These are phyloP conservation scores for Yamadazyma scolyti DNA, from an alignment of 805 yeast species.

Conservation along the genomic window DNA sequence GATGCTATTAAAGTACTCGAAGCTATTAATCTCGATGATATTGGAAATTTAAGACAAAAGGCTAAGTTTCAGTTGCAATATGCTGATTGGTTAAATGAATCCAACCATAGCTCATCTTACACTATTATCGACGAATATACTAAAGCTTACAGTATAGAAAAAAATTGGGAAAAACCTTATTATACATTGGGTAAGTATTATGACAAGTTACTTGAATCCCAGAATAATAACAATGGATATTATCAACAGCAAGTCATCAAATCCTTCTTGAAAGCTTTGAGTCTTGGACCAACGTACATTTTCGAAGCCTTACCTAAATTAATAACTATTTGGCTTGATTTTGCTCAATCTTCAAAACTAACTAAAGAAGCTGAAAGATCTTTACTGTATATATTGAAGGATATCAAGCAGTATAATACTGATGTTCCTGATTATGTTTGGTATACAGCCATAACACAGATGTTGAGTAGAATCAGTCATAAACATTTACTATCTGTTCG, in stretches of 20 bases:
- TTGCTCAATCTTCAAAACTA: slow-evolving; percentile 34
- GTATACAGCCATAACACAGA: slow-evolving; percentile 83
- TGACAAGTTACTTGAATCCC: slow-evolving; percentile 72
- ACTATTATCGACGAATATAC: slow-evolving; percentile 69
- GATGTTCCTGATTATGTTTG: slow-evolving; percentile 55
- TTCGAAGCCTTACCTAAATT: slow-evolving; percentile 86
- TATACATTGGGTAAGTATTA: slow-evolving; percentile 78
- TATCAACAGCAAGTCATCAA: slow-evolving; percentile 54
- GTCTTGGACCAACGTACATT: slow-evolving; percentile 59
- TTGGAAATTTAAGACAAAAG: slow-evolving; percentile 7
- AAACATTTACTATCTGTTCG: slow-evolving; percentile 52
- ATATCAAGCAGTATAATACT: slow-evolving; percentile 41
- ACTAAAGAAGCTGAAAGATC: slow-evolving; percentile 29
- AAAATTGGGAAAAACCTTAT: slow-evolving; percentile 72
- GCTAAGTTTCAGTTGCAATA: slow-evolving; percentile 65
- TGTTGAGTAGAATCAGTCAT: slow-evolving; percentile 75
- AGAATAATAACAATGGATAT: slow-evolving; percentile 44
- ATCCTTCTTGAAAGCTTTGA: slow-evolving; percentile 56
- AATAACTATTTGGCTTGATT: slow-evolving; percentile 89
- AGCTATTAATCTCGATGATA: slow-evolving; percentile 21
- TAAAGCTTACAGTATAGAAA: slow-evolving; percentile 51
- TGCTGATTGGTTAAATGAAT: slow-evolving; percentile 83
- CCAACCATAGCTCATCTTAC: slow-evolving; percentile 77
- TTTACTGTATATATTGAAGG: slow-evolving; percentile 46
- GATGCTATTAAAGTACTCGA: slow-evolving; percentile 72